Percentiles rank a stretch among this genome's conserved stretches.
phyloP scores from a whole-genome alignment of 2,329 filamentous ascomycete species.

The Claviceps pazoutovae region DNA sequence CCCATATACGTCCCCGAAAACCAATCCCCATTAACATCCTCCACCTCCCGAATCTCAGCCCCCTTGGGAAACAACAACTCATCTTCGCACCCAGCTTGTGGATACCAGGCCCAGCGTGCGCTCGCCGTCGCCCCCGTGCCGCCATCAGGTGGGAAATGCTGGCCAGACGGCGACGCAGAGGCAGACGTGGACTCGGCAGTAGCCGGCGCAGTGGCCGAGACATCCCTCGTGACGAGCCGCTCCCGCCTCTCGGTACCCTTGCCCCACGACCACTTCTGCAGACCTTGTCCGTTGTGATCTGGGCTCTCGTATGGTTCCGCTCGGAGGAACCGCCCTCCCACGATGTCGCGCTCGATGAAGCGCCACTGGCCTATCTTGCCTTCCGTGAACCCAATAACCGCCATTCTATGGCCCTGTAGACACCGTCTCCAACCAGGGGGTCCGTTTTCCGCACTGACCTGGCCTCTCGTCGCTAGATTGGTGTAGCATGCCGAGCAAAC shows the following conservation, averaged over 20 bases:
- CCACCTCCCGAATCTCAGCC: slow-evolving; percentile 69
- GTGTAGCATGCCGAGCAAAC: slow-evolving; percentile 70
- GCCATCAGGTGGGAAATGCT: slow-evolving; percentile 57
- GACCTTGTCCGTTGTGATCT: slow-evolving; percentile 17
- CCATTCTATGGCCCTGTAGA: slow-evolving; percentile 69
- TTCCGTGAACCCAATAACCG: slow-evolving; percentile 62
- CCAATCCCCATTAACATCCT: slow-evolving; percentile 87
- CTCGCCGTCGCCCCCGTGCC: slow-evolving; percentile 50
- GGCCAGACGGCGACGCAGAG: slow-evolving; percentile 8
- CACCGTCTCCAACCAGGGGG: slow-evolving; percentile 74
- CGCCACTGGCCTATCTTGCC: slow-evolving; percentile 52
- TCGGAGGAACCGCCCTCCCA: slow-evolving; percentile 61
- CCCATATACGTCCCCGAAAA: slow-evolving; percentile 79
- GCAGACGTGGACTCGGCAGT: slow-evolving; percentile 12
- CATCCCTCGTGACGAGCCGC: slow-evolving; percentile 37
- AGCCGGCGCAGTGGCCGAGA: slow-evolving; percentile 29
- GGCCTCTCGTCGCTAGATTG: slow-evolving; percentile 45
- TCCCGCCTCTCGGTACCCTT: slow-evolving; percentile 25
- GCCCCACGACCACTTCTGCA: slow-evolving; percentile 41
- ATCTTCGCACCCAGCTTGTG: slow-evolving; percentile 47
- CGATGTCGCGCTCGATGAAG: slow-evolving; percentile 54
- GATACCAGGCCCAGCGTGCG: slow-evolving; percentile 70
- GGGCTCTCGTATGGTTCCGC: slow-evolving; percentile 35
- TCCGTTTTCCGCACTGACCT: slow-evolving; percentile 63
- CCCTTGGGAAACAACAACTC: slow-evolving; percentile 75